Base-by-base conservation (phyloP, 176 grass and related monocot species). In the Metroxylon sagu region DNA sequence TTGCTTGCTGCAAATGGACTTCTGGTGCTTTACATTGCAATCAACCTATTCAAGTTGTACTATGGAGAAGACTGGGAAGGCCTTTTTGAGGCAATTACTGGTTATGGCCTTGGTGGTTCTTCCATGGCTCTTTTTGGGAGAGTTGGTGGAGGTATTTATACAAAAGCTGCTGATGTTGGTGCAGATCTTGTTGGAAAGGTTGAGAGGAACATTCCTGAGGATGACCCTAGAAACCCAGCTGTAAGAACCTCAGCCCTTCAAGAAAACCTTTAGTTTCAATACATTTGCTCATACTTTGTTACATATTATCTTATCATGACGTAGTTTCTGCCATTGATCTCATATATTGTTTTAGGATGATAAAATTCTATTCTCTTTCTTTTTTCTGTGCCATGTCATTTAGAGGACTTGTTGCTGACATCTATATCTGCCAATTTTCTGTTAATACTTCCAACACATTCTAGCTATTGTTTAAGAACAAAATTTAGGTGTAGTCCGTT, bases 61-160 rank as follows among this genome's bases (percentile, higher is more conserved):
- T 88, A 88, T 60, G 79, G 76, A 0, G 85, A 88, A 76, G 85
- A 88, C 48, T 88, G 85, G 85, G 79, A 88, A 61, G 85, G 85
- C 4, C 85, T 88, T 50, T 88, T 75, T 50, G 85, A 88, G 67
- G 18, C 85, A 28, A 83, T 88, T 50, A 88, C 85, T 17, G 85
- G 85, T 39, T 88, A 88, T 66, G 85, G 85, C 17, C 80, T 88
- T 48, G 85, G 85, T 52, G 85, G 80, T 66, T 88, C 85, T 49
- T 83, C 80, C 5, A 73, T 88, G 80, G 85, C 85, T 5, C 80
- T 88, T 53, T 88, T 88, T 10, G 85, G 80, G 3, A 77, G 76
- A n/a, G 76, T 88, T 28, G 84, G 79, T 49, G 84, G 84, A 68
- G 84, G 84, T 27, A 87, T 87, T 63, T 87, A 87, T 66, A 88